Conservation (phyloP, 1,284 basidiomycete species). For the Anthracocystis setariae region DNA sequence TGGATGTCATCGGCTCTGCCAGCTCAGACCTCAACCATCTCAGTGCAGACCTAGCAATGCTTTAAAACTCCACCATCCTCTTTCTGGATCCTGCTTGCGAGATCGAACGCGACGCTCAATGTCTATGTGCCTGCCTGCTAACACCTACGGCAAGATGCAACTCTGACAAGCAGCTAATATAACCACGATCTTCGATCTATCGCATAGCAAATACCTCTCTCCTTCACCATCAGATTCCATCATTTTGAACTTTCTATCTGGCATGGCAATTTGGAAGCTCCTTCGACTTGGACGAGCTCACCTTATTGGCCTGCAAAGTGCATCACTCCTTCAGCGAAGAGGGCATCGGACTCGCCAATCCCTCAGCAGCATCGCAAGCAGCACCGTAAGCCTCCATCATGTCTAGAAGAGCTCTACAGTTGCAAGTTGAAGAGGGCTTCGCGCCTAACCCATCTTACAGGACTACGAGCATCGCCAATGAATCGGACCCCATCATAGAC, state of each 20-base stretch:
- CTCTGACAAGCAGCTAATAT: no score
- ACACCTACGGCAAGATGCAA: no score
- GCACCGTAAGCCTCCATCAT: slow-evolving; percentile 18
- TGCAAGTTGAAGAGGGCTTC: slow-evolving; percentile 49
- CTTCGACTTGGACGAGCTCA: slow-evolving; percentile 1
- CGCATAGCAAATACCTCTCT: no score
- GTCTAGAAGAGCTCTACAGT: slow-evolving; percentile 43
- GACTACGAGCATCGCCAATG: slow-evolving; percentile 42
- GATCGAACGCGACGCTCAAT: no score
- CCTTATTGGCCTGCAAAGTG: slow-evolving; percentile 11
- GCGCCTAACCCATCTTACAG: slow-evolving; percentile 24
- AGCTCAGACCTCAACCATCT: no score
- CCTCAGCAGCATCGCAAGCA: slow-evolving; percentile 16
- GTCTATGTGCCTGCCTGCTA: no score
- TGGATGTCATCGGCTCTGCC: no score
- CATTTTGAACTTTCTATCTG: not conserved
- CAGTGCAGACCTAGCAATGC: no score
- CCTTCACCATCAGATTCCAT: not conserved
- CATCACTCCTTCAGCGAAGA: slow-evolving; percentile 6
- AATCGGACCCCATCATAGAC: slow-evolving; percentile 44
- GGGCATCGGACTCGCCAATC: slow-evolving; percentile 5
- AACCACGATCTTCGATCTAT: no score
- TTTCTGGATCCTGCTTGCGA: no score
- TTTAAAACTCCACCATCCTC: no score
- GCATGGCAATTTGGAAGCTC: slow-evolving; percentile 6